Percentiles rank a stretch among this genome's conserved stretches.
These are phyloP conservation scores for Aspergillus melleus DNA, from an alignment of 2,329 filamentous ascomycete species.

Conservation along the genomic window DNA sequence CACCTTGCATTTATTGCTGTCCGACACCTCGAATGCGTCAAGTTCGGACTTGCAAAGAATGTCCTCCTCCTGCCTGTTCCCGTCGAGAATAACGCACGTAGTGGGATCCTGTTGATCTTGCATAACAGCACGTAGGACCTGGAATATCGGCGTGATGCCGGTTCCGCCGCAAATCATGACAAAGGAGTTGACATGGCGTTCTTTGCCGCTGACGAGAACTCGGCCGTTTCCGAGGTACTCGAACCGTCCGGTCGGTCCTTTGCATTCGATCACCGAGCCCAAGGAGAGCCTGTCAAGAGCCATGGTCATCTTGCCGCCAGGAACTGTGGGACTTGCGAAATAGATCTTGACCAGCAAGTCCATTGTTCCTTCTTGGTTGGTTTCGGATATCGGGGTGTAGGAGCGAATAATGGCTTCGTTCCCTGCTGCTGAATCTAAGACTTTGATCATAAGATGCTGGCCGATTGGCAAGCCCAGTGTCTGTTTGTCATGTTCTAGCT, in stretches of 20 bases:
- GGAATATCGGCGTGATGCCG: constrained; percentile 91
- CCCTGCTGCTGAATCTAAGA: constrained; percentile 66
- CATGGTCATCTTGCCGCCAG: constrained; percentile 79
- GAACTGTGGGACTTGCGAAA: constrained; percentile 55
- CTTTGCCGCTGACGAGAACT: constrained; percentile 60
- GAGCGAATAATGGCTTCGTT: constrained; percentile 75
- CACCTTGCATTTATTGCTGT: constrained; percentile 59
- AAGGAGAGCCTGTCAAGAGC: constrained; percentile 72
- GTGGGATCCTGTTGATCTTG: constrained; percentile 64
- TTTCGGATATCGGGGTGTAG: constrained; percentile 80
- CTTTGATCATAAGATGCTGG: constrained; percentile 82
- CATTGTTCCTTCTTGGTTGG: constrained; percentile 60
- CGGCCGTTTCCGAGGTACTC: constrained; percentile 70
- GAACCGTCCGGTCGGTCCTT: constrained; percentile 84
- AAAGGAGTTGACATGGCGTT: constrained; percentile 64
- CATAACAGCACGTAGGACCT: constrained; percentile 75
- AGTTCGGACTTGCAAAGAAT: constrained; percentile 78
- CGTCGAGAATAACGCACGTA: constrained; percentile 71
- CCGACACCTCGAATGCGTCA: constrained; percentile 59
- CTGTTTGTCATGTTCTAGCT: constrained; percentile 70
- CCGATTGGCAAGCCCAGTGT: constrained; percentile 75
- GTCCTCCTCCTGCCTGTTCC: constrained; percentile 74
- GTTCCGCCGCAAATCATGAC: constrained; percentile 85
- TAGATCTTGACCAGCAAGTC: constrained; percentile 85
- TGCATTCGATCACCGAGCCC: constrained; percentile 77